A percentile compares a stretch with the other conserved stretches of the same genome.
Evolutionary conservation across 345 rosid species (phyloP).

Genomic region (thale cress (Arabidopsis thaliana)): DNA sequence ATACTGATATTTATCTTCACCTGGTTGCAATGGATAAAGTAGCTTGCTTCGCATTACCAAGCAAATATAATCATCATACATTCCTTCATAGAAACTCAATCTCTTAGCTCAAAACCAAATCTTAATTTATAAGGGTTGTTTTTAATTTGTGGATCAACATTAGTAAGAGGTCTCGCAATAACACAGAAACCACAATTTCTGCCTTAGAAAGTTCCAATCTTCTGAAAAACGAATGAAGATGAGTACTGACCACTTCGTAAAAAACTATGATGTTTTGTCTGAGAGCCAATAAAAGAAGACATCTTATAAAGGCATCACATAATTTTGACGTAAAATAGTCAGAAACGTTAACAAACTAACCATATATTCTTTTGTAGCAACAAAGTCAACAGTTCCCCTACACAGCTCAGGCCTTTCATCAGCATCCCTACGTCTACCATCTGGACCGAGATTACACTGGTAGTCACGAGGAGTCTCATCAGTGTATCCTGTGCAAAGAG

Average conservation of each 20-base stretch:
- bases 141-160: background rate
- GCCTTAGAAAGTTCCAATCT: background rate
- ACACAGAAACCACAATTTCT: slow-evolving; percentile 5
- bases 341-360: slow-evolving; percentile 72
- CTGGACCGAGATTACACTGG: slow-evolving; percentile 88
- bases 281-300: slow-evolving; percentile 4
- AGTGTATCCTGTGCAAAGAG: slow-evolving; percentile 63
- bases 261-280: background rate
- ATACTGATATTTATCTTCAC: slow-evolving; percentile 28
- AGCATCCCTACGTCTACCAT: slow-evolving; percentile 94
- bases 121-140: background rate
- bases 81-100: slow-evolving; percentile 5
- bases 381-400: slow-evolving; percentile 94
- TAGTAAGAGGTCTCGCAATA: background rate
- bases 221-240: background rate
- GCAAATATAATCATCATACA: background rate
- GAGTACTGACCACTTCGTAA: background rate
- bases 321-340: background rate
- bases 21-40: slow-evolving; percentile 28
- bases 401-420: slow-evolving; percentile 97
- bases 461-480: slow-evolving; percentile 89
- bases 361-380: slow-evolving; percentile 92
- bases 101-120: slow-evolving; percentile 13
- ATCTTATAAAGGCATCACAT: slow-evolving; percentile 8
- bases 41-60: slow-evolving; percentile 11